Evolutionary conservation across 345 rosid genomes (phyloP), one percentile per base, ranked within the genome.

Genomic region (Eucalyptus pauciflora): DNA sequence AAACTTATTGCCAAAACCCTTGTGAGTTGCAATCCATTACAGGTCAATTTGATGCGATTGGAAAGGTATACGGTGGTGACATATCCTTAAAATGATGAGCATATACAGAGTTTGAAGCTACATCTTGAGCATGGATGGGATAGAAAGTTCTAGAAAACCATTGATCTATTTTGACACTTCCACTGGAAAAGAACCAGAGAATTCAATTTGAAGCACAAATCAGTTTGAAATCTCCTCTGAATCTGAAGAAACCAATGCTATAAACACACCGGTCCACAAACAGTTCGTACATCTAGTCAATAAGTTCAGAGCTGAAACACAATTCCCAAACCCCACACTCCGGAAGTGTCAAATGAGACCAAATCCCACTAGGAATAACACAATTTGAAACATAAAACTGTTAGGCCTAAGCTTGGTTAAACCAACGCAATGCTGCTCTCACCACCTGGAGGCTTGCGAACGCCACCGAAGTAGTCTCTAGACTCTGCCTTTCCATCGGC

Each of bases 361-460:
- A 37, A 71, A 10, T 3, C 81, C 46, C 46, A 71, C 81, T 71
- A 85, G 88, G 50, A 88, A 93, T 69, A 89, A 91, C 89, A 87
- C 89, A 90, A 79, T 76, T 88, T 29, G 62, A 50, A 51, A n/a
- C 46, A 50, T 91, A 95, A 91, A 90, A 88, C 89, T 92, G 88
- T 87, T 49, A 91, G 37, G 89, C 41, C 27, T 69, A 46, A 31
- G 52, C 81, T 58, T 86, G 25, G 48, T 92, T 94, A 97, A 88
- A 97, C 97, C 93, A 96, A 91, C 18, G 99, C 96, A 85, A 97
- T 96, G 96, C 96, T 96, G 90, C 98, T 95, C 92, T 97, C 98
- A 0, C 99, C 99, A 2, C 99, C 99, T 4, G 99, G 99, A 41
- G 99, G 99, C 92, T 96, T 97, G 90, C 99, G 99, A 24, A 96